Evolutionary conservation across 106 monocot species (phyloP).

Genomic region (Allium cepa): DNA sequence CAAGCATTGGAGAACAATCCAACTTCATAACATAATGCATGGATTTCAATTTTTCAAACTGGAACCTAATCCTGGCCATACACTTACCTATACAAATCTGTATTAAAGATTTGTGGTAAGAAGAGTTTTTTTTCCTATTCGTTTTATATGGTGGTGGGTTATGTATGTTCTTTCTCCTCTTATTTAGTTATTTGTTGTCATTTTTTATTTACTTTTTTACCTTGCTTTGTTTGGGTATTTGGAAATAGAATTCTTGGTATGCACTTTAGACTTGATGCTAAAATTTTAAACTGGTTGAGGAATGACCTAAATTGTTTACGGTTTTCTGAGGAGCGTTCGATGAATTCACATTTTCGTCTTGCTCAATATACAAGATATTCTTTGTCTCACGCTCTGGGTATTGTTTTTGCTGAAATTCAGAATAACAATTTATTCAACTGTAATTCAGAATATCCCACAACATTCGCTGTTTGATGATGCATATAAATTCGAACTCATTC

Average conservation of each 20-base stretch:
- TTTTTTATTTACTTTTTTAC: too few species aligned
- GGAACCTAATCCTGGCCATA: conserved; percentile 50
- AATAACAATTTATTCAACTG: too few species aligned
- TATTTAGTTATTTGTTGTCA: neutral
- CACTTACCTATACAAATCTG: conserved; percentile 43
- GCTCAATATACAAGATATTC: too few species aligned
- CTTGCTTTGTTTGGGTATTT: neutral
- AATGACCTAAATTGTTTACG: too few species aligned
- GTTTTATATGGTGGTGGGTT: neutral
- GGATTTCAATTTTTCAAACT: conserved; percentile 47
- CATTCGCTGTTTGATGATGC: too few species aligned
- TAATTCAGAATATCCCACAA: too few species aligned
- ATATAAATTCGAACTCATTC: too few species aligned
- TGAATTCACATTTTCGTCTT: too few species aligned
- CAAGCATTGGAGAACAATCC: conserved; percentile 49
- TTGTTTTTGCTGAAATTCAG: too few species aligned
- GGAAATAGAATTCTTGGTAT: conserved; percentile 4
- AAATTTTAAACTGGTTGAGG: too few species aligned
- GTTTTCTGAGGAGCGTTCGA: too few species aligned
- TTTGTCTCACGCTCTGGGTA: too few species aligned
- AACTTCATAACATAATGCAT: conserved; percentile 43
- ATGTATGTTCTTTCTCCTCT: neutral
- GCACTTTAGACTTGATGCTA: conserved; percentile 1
- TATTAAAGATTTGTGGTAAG: neutral
- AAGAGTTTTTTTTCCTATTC: neutral